Conservation (phyloP, 352 stramenopile species). For the Pythium rishiriense region DNA sequence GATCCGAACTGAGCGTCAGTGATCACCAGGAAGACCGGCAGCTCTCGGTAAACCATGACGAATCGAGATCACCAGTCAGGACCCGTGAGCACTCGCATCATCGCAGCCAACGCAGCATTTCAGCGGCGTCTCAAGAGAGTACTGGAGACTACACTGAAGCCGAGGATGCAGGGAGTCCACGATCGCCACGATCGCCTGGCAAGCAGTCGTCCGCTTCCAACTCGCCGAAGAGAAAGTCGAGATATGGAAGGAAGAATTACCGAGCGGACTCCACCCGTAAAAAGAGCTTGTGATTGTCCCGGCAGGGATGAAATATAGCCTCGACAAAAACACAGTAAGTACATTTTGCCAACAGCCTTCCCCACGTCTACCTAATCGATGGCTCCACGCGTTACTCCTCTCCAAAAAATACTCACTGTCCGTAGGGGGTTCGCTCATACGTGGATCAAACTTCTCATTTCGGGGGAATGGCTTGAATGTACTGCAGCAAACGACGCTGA, state of each 20-base stretch:
- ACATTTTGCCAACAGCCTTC: slow-evolving; percentile 19
- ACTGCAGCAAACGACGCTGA: slow-evolving; percentile 72
- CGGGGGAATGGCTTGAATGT: slow-evolving; percentile 69
- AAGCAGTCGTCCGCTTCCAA: slow-evolving; percentile 7
- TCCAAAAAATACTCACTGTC: slow-evolving; percentile 15
- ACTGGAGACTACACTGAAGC: background rate
- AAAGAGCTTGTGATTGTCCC: slow-evolving; percentile 36
- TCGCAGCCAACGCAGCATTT: slow-evolving; percentile 1
- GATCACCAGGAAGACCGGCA: too few species aligned
- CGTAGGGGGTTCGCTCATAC: background rate
- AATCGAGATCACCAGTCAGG: background rate
- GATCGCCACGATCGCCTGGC: slow-evolving; percentile 21
- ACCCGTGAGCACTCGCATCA: background rate
- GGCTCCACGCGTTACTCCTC: background rate
- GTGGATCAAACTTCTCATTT: slow-evolving; percentile 37
- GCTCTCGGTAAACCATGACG: too few species aligned
- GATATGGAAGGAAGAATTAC: slow-evolving; percentile 81
- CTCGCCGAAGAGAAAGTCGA: slow-evolving; percentile 54
- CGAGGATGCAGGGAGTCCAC: slow-evolving; percentile 20
- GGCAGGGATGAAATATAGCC: background rate
- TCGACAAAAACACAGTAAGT: slow-evolving; percentile 24
- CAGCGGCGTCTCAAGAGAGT: slow-evolving; percentile 15
- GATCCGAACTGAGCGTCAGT: background rate
- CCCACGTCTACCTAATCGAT: slow-evolving; percentile 17
- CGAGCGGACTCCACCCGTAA: slow-evolving; percentile 64